Evolutionary conservation across 2,329 filamentous ascomycete species (phyloP).

Genomic region (Rosellinia necatrix): DNA sequence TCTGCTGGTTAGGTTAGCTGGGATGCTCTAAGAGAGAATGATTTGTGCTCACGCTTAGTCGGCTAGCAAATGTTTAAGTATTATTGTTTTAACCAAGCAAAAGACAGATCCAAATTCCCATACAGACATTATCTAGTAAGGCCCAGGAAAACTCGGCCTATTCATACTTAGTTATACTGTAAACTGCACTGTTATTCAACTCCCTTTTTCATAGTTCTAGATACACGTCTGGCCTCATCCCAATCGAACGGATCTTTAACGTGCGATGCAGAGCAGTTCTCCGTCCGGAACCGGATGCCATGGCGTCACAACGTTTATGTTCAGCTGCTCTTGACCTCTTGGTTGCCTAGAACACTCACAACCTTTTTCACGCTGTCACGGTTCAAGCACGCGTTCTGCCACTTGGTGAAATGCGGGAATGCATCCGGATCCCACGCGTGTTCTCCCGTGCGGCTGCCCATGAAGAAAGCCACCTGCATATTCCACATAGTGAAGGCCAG

Average conservation of each 20-base stretch:
- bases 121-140: no score
- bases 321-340: background rate
- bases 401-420: conserved; percentile 7
- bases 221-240: background rate
- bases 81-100: no score
- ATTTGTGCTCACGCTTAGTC: no score
- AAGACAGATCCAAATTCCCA: no score
- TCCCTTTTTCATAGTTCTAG: no score
- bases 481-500: conserved; percentile 10
- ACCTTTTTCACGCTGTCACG: conserved; percentile 2
- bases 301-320: background rate
- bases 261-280: background rate
- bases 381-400: conserved; percentile 1
- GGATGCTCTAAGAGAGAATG: no score
- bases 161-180: background rate
- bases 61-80: no score
- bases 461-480: background rate
- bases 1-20: no score
- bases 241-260: background rate
- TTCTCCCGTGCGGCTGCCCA: conserved; percentile 4
- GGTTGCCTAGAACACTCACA: background rate
- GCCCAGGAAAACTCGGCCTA: no score
- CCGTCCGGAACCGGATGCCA: background rate
- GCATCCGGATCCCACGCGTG: conserved; percentile 2
- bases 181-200: no score